Evolutionary conservation across 179 eudicot genomes (phyloP).

Genomic region (Sideroxylon spinosum): DNA sequence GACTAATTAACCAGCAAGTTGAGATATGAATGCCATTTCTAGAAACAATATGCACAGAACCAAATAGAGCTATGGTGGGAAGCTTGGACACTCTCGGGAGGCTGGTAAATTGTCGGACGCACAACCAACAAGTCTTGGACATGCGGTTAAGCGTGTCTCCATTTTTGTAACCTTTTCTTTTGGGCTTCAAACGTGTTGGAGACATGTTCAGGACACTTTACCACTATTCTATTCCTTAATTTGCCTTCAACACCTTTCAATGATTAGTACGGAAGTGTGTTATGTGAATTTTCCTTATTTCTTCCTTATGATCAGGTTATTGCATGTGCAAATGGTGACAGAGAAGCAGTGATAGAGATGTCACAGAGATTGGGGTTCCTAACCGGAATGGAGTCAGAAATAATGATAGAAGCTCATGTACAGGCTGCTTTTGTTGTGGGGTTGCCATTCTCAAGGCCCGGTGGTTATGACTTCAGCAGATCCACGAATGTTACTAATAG

Average conservation of each 20-base stretch:
- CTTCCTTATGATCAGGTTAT: constrained; percentile 46
- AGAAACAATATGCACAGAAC: not conserved
- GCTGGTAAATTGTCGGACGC: too few relatives aligned
- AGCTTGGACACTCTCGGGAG: too few relatives aligned
- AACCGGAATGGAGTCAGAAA: constrained; percentile 72
- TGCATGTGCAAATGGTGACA: constrained; percentile 76
- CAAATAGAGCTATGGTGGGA: not conserved
- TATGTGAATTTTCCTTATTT: too few relatives aligned
- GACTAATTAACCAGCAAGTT: not conserved
- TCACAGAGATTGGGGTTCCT: constrained; percentile 84
- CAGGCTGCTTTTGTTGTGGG: constrained; percentile 96
- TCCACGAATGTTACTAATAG: constrained; percentile 70
- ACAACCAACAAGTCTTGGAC: too few relatives aligned
- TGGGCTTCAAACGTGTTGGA: too few relatives aligned
- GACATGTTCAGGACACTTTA: too few relatives aligned
- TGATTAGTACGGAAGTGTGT: too few relatives aligned
- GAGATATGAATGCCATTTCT: not conserved
- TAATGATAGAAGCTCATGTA: constrained; percentile 90
- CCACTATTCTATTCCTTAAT: too few relatives aligned
- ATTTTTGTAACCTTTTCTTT: too few relatives aligned
- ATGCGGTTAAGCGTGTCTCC: too few relatives aligned
- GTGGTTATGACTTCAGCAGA: constrained; percentile 77
- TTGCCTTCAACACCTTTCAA: too few relatives aligned
- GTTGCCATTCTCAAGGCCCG: constrained; percentile 74
- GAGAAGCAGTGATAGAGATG: constrained; percentile 71